Percentiles rank a stretch among this genome's conserved stretches.
Evolutionary conservation across 225 moss, liverwort and hornwort species (phyloP).

Genomic region (Bryoerythrophyllum caledonicum): DNA sequence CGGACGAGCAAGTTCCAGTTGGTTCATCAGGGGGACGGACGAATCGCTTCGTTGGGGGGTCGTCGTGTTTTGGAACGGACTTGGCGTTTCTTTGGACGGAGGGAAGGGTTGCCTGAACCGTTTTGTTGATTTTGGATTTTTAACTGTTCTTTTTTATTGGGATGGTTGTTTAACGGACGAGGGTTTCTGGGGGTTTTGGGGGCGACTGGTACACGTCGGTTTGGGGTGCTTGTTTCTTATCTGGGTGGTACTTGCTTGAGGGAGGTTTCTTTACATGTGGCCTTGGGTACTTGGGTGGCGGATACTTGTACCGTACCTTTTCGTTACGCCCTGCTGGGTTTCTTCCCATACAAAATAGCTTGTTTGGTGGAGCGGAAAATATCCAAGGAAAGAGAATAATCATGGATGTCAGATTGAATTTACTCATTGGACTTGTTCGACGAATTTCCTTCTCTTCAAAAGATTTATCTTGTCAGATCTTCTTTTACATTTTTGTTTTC

Average conservation of each 20-base stretch:
- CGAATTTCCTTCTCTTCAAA: too few relatives aligned
- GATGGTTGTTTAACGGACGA: not conserved
- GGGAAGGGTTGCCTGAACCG: not conserved
- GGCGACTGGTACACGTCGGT: slow-evolving; percentile 2
- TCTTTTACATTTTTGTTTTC: too few relatives aligned
- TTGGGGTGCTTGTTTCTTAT: not conserved
- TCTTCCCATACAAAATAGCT: too few relatives aligned
- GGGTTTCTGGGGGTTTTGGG: not conserved
- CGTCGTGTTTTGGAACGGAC: too few relatives aligned
- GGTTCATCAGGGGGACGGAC: too few relatives aligned
- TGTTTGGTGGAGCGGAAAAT: too few relatives aligned
- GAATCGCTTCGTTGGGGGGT: too few relatives aligned
- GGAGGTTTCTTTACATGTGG: not conserved
- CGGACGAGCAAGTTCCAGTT: too few relatives aligned
- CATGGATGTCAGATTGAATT: too few relatives aligned
- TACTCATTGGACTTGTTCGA: too few relatives aligned
- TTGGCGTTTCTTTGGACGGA: not conserved
- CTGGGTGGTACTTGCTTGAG: not conserved
- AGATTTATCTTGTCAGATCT: too few relatives aligned
- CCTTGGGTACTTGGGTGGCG: not conserved
- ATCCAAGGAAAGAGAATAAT: too few relatives aligned
- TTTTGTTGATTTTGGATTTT: not conserved
- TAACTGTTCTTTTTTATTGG: not conserved
- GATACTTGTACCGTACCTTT: not conserved
- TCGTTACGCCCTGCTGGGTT: not conserved